Percentiles rank a stretch among this genome's conserved stretches.
These are phyloP conservation scores for Paramecium octaurelia DNA, from an alignment of 73 alveolate genomes.

Conservation along the genomic window DNA sequence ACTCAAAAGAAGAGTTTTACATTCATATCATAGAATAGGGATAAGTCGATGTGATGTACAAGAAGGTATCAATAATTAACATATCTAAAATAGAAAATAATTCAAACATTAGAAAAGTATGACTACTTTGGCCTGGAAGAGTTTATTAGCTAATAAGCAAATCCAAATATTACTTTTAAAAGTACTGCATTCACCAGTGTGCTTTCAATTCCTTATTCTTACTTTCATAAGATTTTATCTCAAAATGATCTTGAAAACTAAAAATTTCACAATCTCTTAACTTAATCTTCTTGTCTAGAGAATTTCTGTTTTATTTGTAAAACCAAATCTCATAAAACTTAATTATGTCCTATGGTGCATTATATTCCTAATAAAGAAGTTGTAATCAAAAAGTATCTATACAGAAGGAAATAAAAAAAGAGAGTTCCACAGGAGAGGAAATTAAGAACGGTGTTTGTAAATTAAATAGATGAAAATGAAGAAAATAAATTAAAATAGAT, in stretches of 20 bases:
- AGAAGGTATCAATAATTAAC: not conserved
- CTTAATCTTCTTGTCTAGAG: not conserved
- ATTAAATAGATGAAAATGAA: not conserved
- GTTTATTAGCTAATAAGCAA: not conserved
- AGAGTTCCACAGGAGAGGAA: not conserved
- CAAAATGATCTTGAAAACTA: not conserved
- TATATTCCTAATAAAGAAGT: not conserved
- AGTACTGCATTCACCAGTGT: not conserved
- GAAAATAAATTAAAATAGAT: not conserved
- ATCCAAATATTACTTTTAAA: not conserved
- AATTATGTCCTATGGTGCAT: not conserved
- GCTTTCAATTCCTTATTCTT: not conserved
- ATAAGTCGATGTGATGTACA: not conserved
- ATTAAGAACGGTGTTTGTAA: not conserved
- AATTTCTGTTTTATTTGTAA: not conserved
- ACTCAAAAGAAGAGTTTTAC: not conserved
- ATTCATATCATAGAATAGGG: not conserved
- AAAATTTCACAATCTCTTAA: not conserved
- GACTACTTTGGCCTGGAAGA: constrained; percentile 3
- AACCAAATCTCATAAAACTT: not conserved
- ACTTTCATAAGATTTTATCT: not conserved
- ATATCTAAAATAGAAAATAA: not conserved
- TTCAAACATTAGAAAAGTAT: not conserved
- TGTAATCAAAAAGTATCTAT: not conserved
- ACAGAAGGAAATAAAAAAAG: not conserved